Evolutionary conservation across 305 asterid genomes (phyloP), one percentile per base, ranked within the genome.

Genomic region (Vinca major): DNA sequence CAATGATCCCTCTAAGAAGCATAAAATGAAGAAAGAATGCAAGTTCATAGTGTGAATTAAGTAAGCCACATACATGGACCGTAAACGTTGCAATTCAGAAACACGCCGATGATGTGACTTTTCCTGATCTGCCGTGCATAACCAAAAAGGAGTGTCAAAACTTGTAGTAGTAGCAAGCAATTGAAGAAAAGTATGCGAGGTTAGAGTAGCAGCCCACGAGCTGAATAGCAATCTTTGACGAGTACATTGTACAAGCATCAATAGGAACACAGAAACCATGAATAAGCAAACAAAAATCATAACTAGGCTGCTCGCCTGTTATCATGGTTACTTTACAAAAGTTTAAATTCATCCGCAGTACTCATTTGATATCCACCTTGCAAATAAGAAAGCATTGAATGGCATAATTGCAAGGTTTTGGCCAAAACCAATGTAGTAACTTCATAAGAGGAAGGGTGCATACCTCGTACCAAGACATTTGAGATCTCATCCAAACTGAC

Each of bases 401-500:
- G 3, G 44, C 50, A 16, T 36, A 13, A 4, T 58, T 11, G 47
- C 43, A 26, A 67, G 61, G 33, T 26, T 0, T 26, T 26, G 33
- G 1, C 33, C 33, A 26, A 26, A 26, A 26, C 33, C 1, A 26
- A 26, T 26, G 33, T 26, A 26, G 33, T 26, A 26, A 26, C 33
- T 26, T 26, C 33, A 26, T 26, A 26, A 63, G 67, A 63, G 7
- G 7, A 4, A 44, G 20, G 40, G 41, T 20, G 13, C 41, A 63
- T 85, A 93, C 97, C 99, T 87, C 83, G 88, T 70, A 86, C 90
- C 80, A 86, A 74, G 78, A 80, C 92, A 73, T 89, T 88, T 26
- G 99, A 89, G 73, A 88, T 79, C 83, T 93, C 97, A 75, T 89
- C 89, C 80, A 93, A 95, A 80, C 89, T 90, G 83, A 93, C 96